Percentiles rank a stretch among this genome's conserved stretches.
Conservation (phyloP, 1,284 basidiomycete species). For the Tremellales sp. region DNA sequence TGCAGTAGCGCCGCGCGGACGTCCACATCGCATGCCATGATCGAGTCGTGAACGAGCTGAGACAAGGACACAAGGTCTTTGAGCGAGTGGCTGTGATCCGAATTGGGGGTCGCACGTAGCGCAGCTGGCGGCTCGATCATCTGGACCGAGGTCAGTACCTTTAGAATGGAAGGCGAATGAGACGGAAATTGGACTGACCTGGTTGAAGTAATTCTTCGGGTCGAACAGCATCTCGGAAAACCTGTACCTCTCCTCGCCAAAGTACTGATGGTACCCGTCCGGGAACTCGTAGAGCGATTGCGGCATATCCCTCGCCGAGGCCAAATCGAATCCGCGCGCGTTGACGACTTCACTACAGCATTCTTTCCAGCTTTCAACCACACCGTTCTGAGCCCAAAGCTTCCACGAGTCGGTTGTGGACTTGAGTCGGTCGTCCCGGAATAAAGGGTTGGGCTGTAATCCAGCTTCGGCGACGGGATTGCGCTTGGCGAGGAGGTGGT, state of each 20-base stretch:
- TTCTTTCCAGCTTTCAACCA: slow-evolving; percentile 93
- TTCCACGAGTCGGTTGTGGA: slow-evolving; percentile 75
- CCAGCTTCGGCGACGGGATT: slow-evolving; percentile 59
- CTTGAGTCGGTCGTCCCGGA: slow-evolving; percentile 69
- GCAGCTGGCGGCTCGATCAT: slow-evolving; percentile 33
- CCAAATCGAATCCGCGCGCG: slow-evolving; percentile 34
- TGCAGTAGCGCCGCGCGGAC: slow-evolving; percentile 80
- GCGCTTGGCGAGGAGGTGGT: slow-evolving; percentile 78
- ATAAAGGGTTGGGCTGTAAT: slow-evolving; percentile 61
- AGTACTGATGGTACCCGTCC: slow-evolving; percentile 83
- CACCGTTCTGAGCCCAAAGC: slow-evolving; percentile 72
- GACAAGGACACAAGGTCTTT: slow-evolving; percentile 59
- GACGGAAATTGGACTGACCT: slow-evolving; percentile 57
- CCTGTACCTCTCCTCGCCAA: slow-evolving; percentile 73
- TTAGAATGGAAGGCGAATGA: slow-evolving; percentile 8
- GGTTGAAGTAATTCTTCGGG: slow-evolving; percentile 65
- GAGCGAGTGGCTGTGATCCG: slow-evolving; percentile 61
- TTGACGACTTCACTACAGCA: slow-evolving; percentile 69
- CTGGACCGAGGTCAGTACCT: slow-evolving; percentile 10
- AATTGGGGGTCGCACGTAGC: slow-evolving; percentile 34
- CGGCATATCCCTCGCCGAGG: slow-evolving; percentile 32
- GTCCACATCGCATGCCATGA: slow-evolving; percentile 85
- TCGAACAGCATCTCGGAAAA: slow-evolving; percentile 89
- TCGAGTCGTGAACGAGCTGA: slow-evolving; percentile 69
- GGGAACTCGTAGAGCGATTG: slow-evolving; percentile 79